Evolutionary conservation across 2,329 filamentous ascomycete genomes (phyloP), one percentile per base, ranked within the genome.

Genomic region (Calonectria henricotiae): DNA sequence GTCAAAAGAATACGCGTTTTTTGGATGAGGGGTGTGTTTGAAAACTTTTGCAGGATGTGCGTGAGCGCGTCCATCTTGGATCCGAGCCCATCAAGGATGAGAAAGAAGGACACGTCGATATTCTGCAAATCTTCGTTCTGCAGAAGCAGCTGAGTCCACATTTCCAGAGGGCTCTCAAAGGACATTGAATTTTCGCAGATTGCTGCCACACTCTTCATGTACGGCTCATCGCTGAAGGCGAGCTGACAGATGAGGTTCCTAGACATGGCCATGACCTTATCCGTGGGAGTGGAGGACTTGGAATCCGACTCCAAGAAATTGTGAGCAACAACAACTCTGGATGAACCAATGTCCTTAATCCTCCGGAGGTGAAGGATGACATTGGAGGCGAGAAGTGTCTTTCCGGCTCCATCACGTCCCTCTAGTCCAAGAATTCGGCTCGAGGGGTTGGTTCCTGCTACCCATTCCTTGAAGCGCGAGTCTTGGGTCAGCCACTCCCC

Each of bases 361-460:
- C 74, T 76, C 44, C 78, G 75, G 13, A 81, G 69, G 23, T 75
- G 72, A 35, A 74, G 77, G 39, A 81, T 68, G 25, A 76, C 73
- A 51, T 81, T 81, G 12, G 80, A 76, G 69, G 80, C 77, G 67
- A 81, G 68, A 25, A 79, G 80, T 20, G 80, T 81, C 70, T 81
- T 81, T 4, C 80, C 80, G 1, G 80, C 77, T 37, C 78, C 77
- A 35, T 75, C 77, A 17, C 69, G 71, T 2, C 80, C 80, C 13
- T 73, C 76, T 3, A 81, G 66, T 1, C 80, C 72, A 12, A 81
- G 62, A 0, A 80, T 64, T 12, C 35, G 60, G 15, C 20, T 58
- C 1, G 60, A 44, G 23, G n/a, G 7, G 11, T 46, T 35, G 12
- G 27, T 32, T 9, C 37, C 32, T 3, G 43, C 15, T 6, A 60